A percentile compares a stretch with the other conserved stretches of the same genome.
These are phyloP conservation scores for Plasmopara halstedii DNA, from an alignment of 352 stramenopile species.

Conservation along the genomic window DNA sequence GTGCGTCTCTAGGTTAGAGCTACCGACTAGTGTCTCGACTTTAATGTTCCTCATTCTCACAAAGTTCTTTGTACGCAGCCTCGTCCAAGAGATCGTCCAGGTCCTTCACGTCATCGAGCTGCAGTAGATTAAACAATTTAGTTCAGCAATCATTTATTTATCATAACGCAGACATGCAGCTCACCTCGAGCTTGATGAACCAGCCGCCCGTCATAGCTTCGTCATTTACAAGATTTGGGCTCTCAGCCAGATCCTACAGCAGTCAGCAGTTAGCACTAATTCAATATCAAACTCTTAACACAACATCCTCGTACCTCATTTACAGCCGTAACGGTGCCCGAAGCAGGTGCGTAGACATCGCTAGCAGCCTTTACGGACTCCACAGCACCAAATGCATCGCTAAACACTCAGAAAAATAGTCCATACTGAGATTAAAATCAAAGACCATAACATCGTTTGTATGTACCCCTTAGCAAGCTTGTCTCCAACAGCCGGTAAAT, in stretches of 20 bases:
- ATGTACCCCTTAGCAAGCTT: conserved; percentile 90
- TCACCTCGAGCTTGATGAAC: conserved; percentile 87
- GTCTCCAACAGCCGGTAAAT: conserved; percentile 92
- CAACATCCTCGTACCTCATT: conserved; percentile 73
- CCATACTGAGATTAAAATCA: conserved; percentile 4
- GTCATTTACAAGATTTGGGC: conserved; percentile 84
- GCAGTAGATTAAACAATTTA: conserved; percentile 1
- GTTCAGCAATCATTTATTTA: background rate
- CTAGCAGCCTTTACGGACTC: conserved; percentile 99
- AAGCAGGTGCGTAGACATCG: conserved; percentile 94
- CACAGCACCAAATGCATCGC: conserved; percentile 93
- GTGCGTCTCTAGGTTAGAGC: no score
- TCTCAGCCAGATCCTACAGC: conserved; percentile 61
- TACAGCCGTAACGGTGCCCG: conserved; percentile 89
- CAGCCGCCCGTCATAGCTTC: conserved; percentile 76
- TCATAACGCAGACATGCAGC: conserved; percentile 4
- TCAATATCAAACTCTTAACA: background rate
- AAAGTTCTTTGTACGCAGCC: conserved; percentile 78
- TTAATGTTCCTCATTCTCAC: conserved; percentile 78
- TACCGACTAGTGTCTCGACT: background rate
- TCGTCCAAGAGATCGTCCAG: conserved; percentile 78
- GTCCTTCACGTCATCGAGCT: conserved; percentile 64
- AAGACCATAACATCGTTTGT: background rate
- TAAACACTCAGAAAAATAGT: conserved; percentile 25
- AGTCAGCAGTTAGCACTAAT: background rate